These are phyloP conservation scores for Solanum chiquidenum DNA, from an alignment of 257 asterid genomes.

Conservation along the genomic window DNA sequence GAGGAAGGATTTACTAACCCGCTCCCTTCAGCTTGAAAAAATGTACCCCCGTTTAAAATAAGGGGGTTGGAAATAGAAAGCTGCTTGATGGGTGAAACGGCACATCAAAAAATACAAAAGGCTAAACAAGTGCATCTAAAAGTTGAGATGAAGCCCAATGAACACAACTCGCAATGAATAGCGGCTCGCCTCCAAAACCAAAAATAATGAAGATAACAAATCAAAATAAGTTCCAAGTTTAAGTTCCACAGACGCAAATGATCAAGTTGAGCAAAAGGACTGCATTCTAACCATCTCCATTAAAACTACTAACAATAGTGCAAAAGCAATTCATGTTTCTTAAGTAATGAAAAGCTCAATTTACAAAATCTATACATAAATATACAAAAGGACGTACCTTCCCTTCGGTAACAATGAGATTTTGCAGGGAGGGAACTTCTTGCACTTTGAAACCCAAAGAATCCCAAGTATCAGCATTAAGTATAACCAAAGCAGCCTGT, in stretches of 20 bases:
- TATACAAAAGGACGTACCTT: slow-evolving; percentile 33
- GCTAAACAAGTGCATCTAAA: neutral
- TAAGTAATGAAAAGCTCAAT: neutral
- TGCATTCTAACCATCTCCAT: neutral
- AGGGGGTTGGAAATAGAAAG: neutral
- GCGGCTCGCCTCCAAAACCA: neutral
- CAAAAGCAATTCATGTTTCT: neutral
- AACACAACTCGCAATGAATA: neutral
- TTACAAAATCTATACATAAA: neutral
- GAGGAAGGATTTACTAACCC: neutral
- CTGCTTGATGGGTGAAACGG: neutral
- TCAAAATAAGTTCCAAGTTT: neutral
- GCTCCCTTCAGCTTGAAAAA: neutral
- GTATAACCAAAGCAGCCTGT: slow-evolving; percentile 49
- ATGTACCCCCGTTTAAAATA: neutral
- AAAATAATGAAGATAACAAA: neutral
- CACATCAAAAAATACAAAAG: neutral
- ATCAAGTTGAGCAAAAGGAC: neutral
- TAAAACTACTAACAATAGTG: neutral
- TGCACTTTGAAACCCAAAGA: slow-evolving; percentile 72
- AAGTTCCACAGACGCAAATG: neutral
- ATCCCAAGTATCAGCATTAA: slow-evolving; percentile 73
- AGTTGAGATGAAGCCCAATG: neutral
- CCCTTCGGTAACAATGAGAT: slow-evolving; percentile 47
- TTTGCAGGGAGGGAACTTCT: slow-evolving; percentile 64